These are phyloP conservation scores for Rhodosorus marinus DNA, from an alignment of 23 red algal genomes.

Conservation along the genomic window DNA sequence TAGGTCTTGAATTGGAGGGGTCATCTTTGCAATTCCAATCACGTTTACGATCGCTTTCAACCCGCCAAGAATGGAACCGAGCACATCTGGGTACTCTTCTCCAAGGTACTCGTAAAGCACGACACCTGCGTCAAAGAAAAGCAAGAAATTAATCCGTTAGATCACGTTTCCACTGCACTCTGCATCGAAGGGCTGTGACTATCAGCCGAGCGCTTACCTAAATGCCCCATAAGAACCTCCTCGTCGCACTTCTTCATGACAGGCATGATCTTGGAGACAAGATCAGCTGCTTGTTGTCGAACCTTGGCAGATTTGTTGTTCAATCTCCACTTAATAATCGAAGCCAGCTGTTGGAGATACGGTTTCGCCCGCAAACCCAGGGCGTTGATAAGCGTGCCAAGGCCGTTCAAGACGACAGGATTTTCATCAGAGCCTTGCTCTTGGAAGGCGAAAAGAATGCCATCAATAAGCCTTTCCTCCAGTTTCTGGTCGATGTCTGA, in stretches of 20 bases:
- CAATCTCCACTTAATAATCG: slow-evolving; percentile 61
- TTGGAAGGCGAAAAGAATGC: slow-evolving; percentile 71
- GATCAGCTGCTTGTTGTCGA: slow-evolving; percentile 72
- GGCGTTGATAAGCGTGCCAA: neutral
- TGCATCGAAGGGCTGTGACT: too few species aligned
- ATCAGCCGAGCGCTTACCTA: too few species aligned
- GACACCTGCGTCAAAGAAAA: slow-evolving; percentile 53
- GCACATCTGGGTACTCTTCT: slow-evolving; percentile 86
- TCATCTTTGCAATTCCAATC: slow-evolving; percentile 10
- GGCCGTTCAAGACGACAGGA: neutral
- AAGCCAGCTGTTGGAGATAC: slow-evolving; percentile 52
- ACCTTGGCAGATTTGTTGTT: slow-evolving; percentile 48
- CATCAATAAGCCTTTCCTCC: slow-evolving; percentile 57
- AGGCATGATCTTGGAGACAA: slow-evolving; percentile 30
- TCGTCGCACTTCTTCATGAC: slow-evolving; percentile 37
- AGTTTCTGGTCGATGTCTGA: slow-evolving; percentile 37
- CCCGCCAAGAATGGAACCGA: slow-evolving; percentile 64
- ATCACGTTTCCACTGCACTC: too few species aligned
- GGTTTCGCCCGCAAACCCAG: slow-evolving; percentile 33
- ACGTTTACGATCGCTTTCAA: slow-evolving; percentile 57
- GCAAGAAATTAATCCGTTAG: too few species aligned
- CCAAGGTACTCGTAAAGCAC: slow-evolving; percentile 76
- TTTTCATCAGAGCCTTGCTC: slow-evolving; percentile 23
- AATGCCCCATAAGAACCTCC: slow-evolving; percentile 48
- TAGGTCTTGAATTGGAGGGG: slow-evolving; percentile 63